phyloP scores from a whole-genome alignment of 1,284 basidiomycete genomes.

The Sporisorium graminicola region DNA sequence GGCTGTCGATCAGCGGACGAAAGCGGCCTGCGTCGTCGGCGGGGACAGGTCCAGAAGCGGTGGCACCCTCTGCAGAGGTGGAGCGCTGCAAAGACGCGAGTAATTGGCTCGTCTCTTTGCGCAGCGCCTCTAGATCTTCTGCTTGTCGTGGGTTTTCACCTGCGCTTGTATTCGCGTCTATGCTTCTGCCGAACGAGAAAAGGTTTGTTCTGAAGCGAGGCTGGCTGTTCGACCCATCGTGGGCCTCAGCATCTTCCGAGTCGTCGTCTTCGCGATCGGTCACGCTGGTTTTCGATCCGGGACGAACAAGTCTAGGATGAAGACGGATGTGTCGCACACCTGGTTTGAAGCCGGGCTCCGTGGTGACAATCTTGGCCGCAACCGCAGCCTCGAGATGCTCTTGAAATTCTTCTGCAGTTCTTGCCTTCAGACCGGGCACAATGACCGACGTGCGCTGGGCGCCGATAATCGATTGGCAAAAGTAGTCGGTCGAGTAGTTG shows the following conservation, averaged over 20 bases:
- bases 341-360: conserved; percentile 49
- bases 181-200: conserved; percentile 11
- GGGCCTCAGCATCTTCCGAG: conserved; percentile 10
- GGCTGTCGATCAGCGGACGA: conserved; percentile 41
- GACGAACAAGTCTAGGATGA: conserved; percentile 27
- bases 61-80: conserved; percentile 21
- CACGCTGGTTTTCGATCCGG: conserved; percentile 24
- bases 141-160: conserved; percentile 1
- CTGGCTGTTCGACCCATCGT: not conserved
- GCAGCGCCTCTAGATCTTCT: conserved; percentile 19
- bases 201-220: conserved; percentile 8
- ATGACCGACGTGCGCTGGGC: conserved; percentile 17
- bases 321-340: conserved; percentile 41
- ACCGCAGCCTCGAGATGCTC: conserved; percentile 43
- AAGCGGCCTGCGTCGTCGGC: conserved; percentile 35
- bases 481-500: conserved; percentile 52
- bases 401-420: conserved; percentile 38
- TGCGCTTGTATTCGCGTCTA: not conserved
- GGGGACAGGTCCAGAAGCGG: conserved; percentile 29
- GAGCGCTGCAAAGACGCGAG: conserved; percentile 34
- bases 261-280: conserved; percentile 26
- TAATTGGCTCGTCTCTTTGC: conserved; percentile 31
- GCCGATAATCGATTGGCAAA: conserved; percentile 43
- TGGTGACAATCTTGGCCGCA: conserved; percentile 45
- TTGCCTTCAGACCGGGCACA: conserved; percentile 21